phyloP scores from a whole-genome alignment of 257 asterid species.

The Solanum medicagineum region DNA sequence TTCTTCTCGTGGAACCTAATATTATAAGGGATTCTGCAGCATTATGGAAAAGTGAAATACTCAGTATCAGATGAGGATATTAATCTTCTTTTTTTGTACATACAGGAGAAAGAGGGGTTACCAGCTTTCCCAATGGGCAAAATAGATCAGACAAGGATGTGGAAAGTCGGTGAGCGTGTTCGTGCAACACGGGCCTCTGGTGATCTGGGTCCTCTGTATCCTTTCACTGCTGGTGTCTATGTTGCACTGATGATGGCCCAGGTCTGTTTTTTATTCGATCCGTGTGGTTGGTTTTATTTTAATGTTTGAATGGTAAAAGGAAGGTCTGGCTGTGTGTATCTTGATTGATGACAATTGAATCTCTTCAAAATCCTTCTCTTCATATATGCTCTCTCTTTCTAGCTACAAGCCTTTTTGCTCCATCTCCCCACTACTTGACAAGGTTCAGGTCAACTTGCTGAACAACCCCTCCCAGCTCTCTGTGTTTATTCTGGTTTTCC shows the following conservation, averaged over 20 bases:
- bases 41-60: neutral
- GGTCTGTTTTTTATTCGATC: constrained; percentile 20
- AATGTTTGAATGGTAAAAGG: neutral
- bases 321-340: neutral
- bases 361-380: neutral
- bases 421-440: neutral
- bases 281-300: neutral
- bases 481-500: neutral
- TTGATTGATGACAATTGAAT: neutral
- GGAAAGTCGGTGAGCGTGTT: constrained; percentile 86
- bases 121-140: constrained; percentile 98
- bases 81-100: neutral
- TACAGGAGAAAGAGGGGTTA: constrained; percentile 80
- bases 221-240: constrained; percentile 92
- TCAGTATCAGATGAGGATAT: neutral
- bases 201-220: constrained; percentile 75
- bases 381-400: neutral
- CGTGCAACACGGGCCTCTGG: constrained; percentile 61
- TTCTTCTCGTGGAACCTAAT: neutral
- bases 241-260: constrained; percentile 90
- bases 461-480: neutral
- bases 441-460: neutral
- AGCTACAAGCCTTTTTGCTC: neutral
- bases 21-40: neutral
- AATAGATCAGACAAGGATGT: constrained; percentile 85